Percentiles rank a stretch among this genome's conserved stretches.
Evolutionary conservation across 164 flowering plant species (phyloP).

Genomic region (Nymphaea colorata): DNA sequence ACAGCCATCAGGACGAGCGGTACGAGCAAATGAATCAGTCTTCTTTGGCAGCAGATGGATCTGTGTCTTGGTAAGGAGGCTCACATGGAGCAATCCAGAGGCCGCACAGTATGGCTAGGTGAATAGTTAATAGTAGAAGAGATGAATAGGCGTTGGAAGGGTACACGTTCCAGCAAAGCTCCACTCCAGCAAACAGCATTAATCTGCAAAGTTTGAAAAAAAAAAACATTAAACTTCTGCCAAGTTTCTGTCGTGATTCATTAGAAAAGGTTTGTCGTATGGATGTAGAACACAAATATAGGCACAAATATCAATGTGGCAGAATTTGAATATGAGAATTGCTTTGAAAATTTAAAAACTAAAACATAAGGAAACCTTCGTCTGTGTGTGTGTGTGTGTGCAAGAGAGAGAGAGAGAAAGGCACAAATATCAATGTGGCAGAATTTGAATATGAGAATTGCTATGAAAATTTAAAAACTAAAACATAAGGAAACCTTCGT

Average conservation of each 20-base stretch:
- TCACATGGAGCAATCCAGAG: conserved; percentile 61
- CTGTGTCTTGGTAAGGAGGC: conserved; percentile 31
- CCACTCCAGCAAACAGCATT: conserved; percentile 56
- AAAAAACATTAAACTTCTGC: too few species aligned
- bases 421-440: neutral
- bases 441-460: neutral
- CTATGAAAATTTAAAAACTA: neutral
- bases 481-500: neutral
- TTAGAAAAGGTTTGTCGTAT: too few species aligned
- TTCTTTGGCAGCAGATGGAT: conserved; percentile 18
- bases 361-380: neutral
- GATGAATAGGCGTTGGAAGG: conserved; percentile 81
- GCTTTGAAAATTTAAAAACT: neutral
- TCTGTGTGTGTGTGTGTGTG: neutral
- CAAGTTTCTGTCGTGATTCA: too few species aligned
- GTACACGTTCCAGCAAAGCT: conserved; percentile 83
- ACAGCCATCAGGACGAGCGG: neutral
- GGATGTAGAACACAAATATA: too few species aligned
- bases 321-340: neutral
- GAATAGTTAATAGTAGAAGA: conserved; percentile 43
- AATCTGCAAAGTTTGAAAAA: conserved; percentile 28
- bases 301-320: neutral
- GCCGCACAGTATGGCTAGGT: conserved; percentile 55
- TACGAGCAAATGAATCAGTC: conserved; percentile 14
- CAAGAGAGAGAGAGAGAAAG: neutral